Base-by-base conservation (phyloP, 768 basidiomycete genomes). In the Lentinus brumalis region DNA sequence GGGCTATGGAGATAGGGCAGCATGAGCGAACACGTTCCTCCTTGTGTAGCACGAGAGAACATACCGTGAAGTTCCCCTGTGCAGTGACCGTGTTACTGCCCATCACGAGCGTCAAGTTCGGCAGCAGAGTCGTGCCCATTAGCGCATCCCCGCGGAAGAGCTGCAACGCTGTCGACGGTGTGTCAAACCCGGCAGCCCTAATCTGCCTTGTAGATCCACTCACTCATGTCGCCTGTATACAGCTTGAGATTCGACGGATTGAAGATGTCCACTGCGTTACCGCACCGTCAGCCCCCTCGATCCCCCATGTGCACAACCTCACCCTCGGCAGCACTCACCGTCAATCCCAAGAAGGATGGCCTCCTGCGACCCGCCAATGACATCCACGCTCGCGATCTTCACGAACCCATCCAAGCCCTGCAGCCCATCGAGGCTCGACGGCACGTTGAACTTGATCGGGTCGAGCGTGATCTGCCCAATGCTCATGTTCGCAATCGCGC, bases 241-340 rank as follows among this genome's bases (percentile, higher is more conserved):
- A 92, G 73, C 59, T 86, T 80, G 53, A 92, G 76, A 67, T 81
- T 87, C 6, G 86, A 88, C 11, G 88, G 89, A 69, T 92, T 92
- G 67, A 76, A 67, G 8, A 92, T 89, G 50, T 54, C 54, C 5
- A 80, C 74, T 26, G 88, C 86, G 84, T 58, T 2, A 52, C 26
- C 21, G 18, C 11, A 16, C 46, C 47, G 40, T 59, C 53, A 42
- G 42, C 45, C 15, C 42, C 12, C 18, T 14, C 42, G 15, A 54
- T 39, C 60, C 44, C 61, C 60, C 40, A 18, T 50, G 30, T 14
- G n/a, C 55, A 18, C 18, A 40, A 12, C 50, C 31, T 16, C 29
- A 42, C 29, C 4, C 26, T 11, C 21, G 45, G 5, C 32, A 40
- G 3, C 30, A 46, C 73, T 56, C 53, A 86, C 86, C 86, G 56